Base-by-base conservation (phyloP, 2,329 filamentous ascomycete genomes). In the Aureobasidium sp. region DNA sequence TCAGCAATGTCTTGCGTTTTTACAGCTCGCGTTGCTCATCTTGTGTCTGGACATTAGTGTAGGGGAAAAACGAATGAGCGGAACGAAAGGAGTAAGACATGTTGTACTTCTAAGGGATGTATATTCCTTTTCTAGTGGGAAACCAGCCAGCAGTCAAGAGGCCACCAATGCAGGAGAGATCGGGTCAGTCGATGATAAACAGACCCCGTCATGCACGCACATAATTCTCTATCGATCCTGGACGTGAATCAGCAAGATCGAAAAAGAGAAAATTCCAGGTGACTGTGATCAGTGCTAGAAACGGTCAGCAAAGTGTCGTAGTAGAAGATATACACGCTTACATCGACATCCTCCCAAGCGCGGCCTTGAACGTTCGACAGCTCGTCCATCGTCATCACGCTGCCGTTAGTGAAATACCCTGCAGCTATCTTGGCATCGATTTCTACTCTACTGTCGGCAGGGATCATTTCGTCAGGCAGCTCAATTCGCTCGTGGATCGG, bases 341-440 rank as follows among this genome's bases (percentile, higher is more conserved):
- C 55, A 29, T 86, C 84, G 56, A 82, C 76, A 67, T 85, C 91
- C 77, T 96, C 91, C 92, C 93, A 97, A 68, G 90, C 89, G 67
- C 93, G 84, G 65, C 93, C 93, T 74, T 94, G 87, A 31, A 97
- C 91, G 61, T 89, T 87, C 67, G 87, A 81, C 66, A 97, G 81
- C 75, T 97, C 92, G 62, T 93, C 89, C 72, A 88, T 85, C 1
- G 89, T 94, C 84, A 95, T 91, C 69, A 90, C 84, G 76, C 94
- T 91, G 56, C 92, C 93, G 14, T 88, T 91, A 7, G 93, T 97
- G 74, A 97, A 87, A 71, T 87, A 87, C 25, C 85, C 94, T 64
- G 93, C 91, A 69, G 93, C 94, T 72, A 97, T 97, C 80, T 97
- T 97, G 63, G 94, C 94, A 75, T 97, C 94, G 71, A 97, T 99